These are phyloP conservation scores for Candida tallmaniae DNA, from an alignment of 805 yeast genomes.

Conservation along the genomic window DNA sequence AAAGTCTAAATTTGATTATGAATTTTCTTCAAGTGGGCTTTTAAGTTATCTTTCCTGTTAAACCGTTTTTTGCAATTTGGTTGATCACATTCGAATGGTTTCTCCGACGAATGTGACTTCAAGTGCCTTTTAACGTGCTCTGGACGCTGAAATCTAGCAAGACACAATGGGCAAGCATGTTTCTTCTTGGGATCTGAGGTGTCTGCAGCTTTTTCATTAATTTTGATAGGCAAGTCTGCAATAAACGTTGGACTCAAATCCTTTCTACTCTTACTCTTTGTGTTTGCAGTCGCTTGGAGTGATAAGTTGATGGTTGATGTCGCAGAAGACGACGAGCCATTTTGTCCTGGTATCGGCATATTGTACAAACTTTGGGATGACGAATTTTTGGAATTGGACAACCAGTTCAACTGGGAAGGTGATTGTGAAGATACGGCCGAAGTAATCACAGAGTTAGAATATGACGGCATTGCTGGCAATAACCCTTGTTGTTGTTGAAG, in stretches of 20 bases:
- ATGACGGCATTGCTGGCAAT: neutral
- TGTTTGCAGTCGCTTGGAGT: neutral
- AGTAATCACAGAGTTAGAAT: neutral
- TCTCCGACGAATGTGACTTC: slow-evolving; percentile 54
- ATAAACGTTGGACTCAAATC: slow-evolving; percentile 12
- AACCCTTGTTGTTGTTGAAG: neutral
- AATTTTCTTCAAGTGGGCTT: slow-evolving; percentile 59
- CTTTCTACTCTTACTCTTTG: slow-evolving; percentile 1
- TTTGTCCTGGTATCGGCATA: slow-evolving; percentile 5
- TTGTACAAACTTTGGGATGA: neutral
- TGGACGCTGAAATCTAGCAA: slow-evolving; percentile 59
- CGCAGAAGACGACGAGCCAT: slow-evolving; percentile 2
- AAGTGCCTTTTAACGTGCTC: slow-evolving; percentile 67
- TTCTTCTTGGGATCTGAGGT: slow-evolving; percentile 44
- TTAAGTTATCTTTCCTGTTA: slow-evolving; percentile 56
- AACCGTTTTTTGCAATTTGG: slow-evolving; percentile 51
- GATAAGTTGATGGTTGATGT: neutral
- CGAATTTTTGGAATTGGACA: neutral
- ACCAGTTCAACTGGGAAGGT: neutral
- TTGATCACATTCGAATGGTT: slow-evolving; percentile 52
- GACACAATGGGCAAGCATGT: slow-evolving; percentile 63
- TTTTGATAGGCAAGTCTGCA: slow-evolving; percentile 14
- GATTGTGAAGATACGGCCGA: neutral
- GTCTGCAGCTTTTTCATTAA: slow-evolving; percentile 10
- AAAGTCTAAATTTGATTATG: too few species aligned